Evolutionary conservation across 2,329 filamentous ascomycete species (phyloP), one percentile per base, ranked within the genome.

Genomic region (Pseudogymnoascus sp.): DNA sequence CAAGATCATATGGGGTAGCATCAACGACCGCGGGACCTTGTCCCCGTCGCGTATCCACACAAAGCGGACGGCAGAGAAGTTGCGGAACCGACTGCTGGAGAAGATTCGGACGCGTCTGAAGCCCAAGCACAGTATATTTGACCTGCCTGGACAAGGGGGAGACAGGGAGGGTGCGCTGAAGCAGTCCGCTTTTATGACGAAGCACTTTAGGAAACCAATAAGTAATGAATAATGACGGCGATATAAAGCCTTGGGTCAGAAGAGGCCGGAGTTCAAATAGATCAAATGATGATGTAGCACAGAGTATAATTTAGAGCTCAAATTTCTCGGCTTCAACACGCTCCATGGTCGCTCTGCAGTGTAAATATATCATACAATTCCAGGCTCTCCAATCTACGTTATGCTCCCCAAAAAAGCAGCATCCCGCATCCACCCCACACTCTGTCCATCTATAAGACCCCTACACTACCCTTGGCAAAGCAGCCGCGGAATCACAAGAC

Each of bases 11-110:
- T 80, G 80, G 74, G 77, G 79, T 64, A 82, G 81, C 40, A 96
- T 96, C 70, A 82, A 87, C 64, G 90, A 92, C 70, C 82, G 87
- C 1, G 90, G 90, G 42, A 88, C 90, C 50, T 85, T 85, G 21
- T 85, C 89, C 69, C 79, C 95, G 64, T 82, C 83, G 15, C 83
- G 89, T 31, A 88, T 90, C 31, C 86, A 96, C 70, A 86, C 89
- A 11, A 96, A 96, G 75, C 86, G 86, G 62, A 81, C 82, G 10
- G 79, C 96, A 40, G 89, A 96, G 69, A 82, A 86, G 64, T 77
- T 96, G n/a, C 82, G 87, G 64, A 86, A 89, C 70, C 84, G 93
- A 63, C 78, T 97, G 13, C 76, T 86, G 56, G 86, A 88, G 72
- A 82, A 84, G 2, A 84, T 90, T 66, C 88, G 89, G 70, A 90